Evolutionary conservation across 306 rosid species (phyloP).

Genomic region (Quercus berberidifolia): DNA sequence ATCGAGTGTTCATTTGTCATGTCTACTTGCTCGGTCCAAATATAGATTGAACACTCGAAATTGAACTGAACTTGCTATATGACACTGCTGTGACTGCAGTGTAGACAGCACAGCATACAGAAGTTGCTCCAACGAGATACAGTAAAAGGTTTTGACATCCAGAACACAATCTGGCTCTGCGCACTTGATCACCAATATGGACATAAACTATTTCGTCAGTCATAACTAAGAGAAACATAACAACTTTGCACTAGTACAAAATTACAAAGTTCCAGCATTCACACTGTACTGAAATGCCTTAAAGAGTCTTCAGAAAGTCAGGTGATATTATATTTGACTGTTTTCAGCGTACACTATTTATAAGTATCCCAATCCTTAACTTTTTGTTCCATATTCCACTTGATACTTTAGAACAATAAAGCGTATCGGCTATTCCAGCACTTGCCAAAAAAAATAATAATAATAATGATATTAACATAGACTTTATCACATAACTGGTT

Average conservation of each 20-base stretch:
- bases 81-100: conserved; percentile 96
- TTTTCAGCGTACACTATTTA: no score
- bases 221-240: neutral
- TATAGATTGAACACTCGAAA: neutral
- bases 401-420: no score
- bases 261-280: conserved; percentile 1
- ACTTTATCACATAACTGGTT: no score
- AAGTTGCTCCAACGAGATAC: conserved; percentile 92
- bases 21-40: neutral
- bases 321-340: no score
- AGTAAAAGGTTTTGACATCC: conserved; percentile 90
- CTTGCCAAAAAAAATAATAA: no score
- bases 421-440: no score
- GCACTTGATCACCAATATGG: conserved; percentile 44
- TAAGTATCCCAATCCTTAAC: no score
- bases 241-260: neutral
- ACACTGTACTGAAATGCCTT: neutral
- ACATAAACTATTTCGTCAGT: neutral
- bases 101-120: conserved; percentile 99
- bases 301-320: no score
- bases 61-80: conserved; percentile 11
- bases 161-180: conserved; percentile 97
- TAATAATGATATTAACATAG: no score
- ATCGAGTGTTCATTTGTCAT: neutral
- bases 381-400: no score